These are phyloP conservation scores for Castanea crenata DNA, from an alignment of 306 rosid genomes.

Conservation along the genomic window DNA sequence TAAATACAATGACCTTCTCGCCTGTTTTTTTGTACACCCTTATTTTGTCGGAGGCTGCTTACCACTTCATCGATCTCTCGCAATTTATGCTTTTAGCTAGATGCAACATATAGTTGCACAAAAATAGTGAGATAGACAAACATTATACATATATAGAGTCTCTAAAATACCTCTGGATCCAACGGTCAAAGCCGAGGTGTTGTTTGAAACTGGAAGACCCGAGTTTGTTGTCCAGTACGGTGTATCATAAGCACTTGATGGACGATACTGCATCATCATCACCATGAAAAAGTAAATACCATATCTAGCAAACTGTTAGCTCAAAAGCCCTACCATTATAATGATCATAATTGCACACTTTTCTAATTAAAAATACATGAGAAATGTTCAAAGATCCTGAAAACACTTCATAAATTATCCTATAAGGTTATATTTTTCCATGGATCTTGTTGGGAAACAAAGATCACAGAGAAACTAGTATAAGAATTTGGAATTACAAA, in stretches of 20 bases:
- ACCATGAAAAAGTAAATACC: neutral
- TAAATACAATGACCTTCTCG: no score
- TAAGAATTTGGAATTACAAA: neutral
- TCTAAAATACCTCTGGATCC: constrained; percentile 62
- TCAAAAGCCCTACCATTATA: neutral
- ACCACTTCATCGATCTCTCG: no score
- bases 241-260: constrained; percentile 75
- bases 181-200: constrained; percentile 60
- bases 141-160: no score
- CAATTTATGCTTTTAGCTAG: no score
- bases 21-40: no score
- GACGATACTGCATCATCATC: constrained; percentile 55
- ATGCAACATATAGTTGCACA: no score
- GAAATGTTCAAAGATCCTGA: neutral
- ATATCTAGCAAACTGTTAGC: neutral
- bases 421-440: no score
- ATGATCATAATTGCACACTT: neutral
- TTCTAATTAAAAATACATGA: neutral
- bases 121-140: no score
- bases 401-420: neutral
- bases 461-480: neutral
- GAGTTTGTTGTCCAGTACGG: constrained; percentile 83
- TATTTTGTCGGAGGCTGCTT: no score
- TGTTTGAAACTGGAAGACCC: constrained; percentile 89
- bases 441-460: neutral